Percentiles rank a stretch among this genome's conserved stretches.
Evolutionary conservation across 106 monocot species (phyloP).

Genomic region (Acanthochlamys bracteata): DNA sequence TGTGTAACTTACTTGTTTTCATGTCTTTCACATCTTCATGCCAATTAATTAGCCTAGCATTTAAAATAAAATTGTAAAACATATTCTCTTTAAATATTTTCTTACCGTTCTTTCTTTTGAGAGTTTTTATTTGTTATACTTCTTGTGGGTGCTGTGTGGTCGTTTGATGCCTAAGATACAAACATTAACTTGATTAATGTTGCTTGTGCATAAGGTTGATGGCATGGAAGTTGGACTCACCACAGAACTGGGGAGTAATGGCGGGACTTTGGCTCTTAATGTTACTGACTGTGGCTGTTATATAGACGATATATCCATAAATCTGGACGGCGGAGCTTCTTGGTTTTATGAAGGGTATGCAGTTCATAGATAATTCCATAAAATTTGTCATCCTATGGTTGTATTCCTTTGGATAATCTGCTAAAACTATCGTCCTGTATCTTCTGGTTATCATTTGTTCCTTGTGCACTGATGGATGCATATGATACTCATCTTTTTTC

Average conservation of each 20-base stretch:
- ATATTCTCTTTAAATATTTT: too few relatives aligned
- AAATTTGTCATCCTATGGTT: neutral
- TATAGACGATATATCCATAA: constrained; percentile 59
- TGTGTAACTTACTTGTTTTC: too few relatives aligned
- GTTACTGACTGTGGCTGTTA: constrained; percentile 57
- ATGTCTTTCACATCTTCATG: too few relatives aligned
- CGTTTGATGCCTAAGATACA: constrained; percentile 12
- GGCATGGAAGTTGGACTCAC: constrained; percentile 86
- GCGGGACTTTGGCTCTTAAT: constrained; percentile 54
- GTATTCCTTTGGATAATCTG: neutral
- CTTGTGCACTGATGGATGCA: too few relatives aligned
- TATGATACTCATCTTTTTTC: too few relatives aligned
- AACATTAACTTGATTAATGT: constrained; percentile 19
- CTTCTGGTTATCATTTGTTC: too few relatives aligned
- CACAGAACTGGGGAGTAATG: constrained; percentile 39
- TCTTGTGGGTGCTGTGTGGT: too few relatives aligned
- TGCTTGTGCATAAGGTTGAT: constrained; percentile 57
- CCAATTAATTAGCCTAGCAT: too few relatives aligned
- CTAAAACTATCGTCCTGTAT: neutral
- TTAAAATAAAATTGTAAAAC: too few relatives aligned
- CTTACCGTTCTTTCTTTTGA: too few relatives aligned
- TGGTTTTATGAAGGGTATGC: constrained; percentile 99
- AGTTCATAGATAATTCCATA: neutral
- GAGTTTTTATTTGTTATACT: too few relatives aligned
- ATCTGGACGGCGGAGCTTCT: constrained; percentile 82